phyloP scores from a whole-genome alignment of 1,139 yeast genomes.

The Taphrina betulina region DNA sequence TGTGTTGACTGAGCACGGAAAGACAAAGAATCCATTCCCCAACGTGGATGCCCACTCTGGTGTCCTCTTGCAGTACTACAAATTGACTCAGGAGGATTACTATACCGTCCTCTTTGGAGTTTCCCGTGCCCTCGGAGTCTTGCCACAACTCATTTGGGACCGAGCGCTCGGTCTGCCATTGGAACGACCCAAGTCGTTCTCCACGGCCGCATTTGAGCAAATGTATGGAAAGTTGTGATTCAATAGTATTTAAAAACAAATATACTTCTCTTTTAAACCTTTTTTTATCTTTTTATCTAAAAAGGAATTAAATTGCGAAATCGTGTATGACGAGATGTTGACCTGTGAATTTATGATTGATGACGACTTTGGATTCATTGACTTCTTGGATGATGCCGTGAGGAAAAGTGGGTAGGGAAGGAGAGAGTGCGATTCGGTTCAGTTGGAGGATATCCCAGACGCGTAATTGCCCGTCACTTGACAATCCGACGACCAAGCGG shows the following conservation, averaged over 20 bases:
- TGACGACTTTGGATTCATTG: background rate
- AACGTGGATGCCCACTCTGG: constrained; percentile 98
- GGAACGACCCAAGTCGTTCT: constrained; percentile 61
- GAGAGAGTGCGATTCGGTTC: background rate
- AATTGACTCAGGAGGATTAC: constrained; percentile 90
- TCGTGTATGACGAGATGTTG: background rate
- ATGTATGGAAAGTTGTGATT: constrained; percentile 40
- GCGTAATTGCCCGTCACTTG: constrained; percentile 4
- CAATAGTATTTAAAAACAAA: too few relatives aligned
- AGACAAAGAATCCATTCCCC: constrained; percentile 99
- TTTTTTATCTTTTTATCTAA: too few relatives aligned
- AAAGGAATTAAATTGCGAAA: too few relatives aligned
- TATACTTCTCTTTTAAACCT: too few relatives aligned
- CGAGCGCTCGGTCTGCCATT: constrained; percentile 60
- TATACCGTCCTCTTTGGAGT: constrained; percentile 98
- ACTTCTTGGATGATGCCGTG: background rate
- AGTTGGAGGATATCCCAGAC: constrained; percentile 8
- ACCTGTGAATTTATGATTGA: background rate
- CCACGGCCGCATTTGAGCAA: constrained; percentile 51
- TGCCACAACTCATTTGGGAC: constrained; percentile 60
- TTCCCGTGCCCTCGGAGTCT: constrained; percentile 84
- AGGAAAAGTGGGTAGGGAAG: background rate
- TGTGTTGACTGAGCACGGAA: constrained; percentile 93
- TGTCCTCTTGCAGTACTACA: constrained; percentile 94
- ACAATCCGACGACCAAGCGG: constrained; percentile 16